Evolutionary conservation across 129 eudicot species (phyloP), one percentile per base, ranked within the genome.

Genomic region (Flaveria robusta): DNA sequence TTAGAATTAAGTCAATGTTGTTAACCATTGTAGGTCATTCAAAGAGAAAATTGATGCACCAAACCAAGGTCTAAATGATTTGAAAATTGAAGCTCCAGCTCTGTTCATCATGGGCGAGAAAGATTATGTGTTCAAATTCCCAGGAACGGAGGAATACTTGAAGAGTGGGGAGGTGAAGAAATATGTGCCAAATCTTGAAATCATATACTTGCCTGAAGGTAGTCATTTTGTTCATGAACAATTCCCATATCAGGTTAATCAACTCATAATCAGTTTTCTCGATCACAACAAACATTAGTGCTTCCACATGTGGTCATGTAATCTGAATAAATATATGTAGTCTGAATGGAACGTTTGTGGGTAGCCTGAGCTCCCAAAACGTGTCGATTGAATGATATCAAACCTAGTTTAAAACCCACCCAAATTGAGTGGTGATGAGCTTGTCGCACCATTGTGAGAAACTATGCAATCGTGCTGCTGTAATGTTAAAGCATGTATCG

Each of bases 141-240:
- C 84, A 24, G 83, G 84, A 74, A 54, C 43, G 54, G 41, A 66
- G 64, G 84, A 74, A 27, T 80, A 80, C 63, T 2, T 73, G 20
- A 42, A 65, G 51, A 66, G 58, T n/a, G 79, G 62, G 59, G 62
- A 68, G 76, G 74, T 64, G 9, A 79, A 72, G 23, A 74, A 71
- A 20, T 72, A 63, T 15, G 68, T 79, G 9, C 78, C 83, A 2
- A 55, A 79, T 23, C 34, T 79, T 45, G 83, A 72, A 56, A 74
- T 79, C 43, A 24, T 52, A 24, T 72, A 72, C 66, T 16, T 79
- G 49, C 68, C 78, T 34, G 39, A 51, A 37, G 78, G 78, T 49
- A 20, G 68, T 23, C 83, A 79, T 79, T 79, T 72, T 39, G 72
- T 79, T 72, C 68, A 39, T 29, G 83, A 79, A 67, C 74, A 79